Evolutionary conservation across 2,329 filamentous ascomycete genomes (phyloP), one percentile per base, ranked within the genome.

Genomic region (Phaeosphaeria sp.): DNA sequence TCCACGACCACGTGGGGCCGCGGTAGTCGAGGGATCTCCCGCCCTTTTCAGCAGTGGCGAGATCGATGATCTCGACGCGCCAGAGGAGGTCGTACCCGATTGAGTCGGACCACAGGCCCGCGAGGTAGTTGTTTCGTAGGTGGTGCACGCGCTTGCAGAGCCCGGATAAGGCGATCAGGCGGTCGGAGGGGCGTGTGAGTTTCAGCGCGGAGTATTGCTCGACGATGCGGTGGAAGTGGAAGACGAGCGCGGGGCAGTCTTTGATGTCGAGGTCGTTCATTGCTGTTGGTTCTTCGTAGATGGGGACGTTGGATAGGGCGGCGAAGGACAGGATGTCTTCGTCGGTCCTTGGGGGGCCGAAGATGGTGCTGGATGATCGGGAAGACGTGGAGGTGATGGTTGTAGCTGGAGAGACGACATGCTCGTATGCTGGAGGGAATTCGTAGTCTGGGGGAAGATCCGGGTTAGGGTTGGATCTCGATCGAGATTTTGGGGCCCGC

Each of bases 1-100:
- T 42, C 65, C 61, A 68, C 3, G 63, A 68, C 63, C 65, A 66
- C 2, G 61, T 63, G 11, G 61, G 63, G 7, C 53, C 56, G 24
- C 53, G 51, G 21, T 60, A 62, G 7, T 57, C 49, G 1, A 18
- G 3, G 6, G 59, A 24, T 8, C 51, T 47, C 2, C 43, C 22
- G 18, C 27, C 17, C 4, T 17, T 49, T 4, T 17, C 27, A 8
- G 21, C n/a, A 1, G 40, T 45, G 27, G 44, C 46, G 18, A 65
- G 50, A 25, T 52, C 33, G 17, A 56, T 56, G 13, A 51, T 59
- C 8, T 67, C 50, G 20, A 66, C 52, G 18, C 65, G 57, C 63
- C 63, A 68, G 4, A 65, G n/a, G 17, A 68, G 57, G 33, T 66
- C 63, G 43, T 57, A 63, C 8, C 51, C 49, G n/a, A 68, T 30